Base-by-base conservation (phyloP, 2,329 filamentous ascomycete genomes). In the Colletotrichum neosansevieriae region DNA sequence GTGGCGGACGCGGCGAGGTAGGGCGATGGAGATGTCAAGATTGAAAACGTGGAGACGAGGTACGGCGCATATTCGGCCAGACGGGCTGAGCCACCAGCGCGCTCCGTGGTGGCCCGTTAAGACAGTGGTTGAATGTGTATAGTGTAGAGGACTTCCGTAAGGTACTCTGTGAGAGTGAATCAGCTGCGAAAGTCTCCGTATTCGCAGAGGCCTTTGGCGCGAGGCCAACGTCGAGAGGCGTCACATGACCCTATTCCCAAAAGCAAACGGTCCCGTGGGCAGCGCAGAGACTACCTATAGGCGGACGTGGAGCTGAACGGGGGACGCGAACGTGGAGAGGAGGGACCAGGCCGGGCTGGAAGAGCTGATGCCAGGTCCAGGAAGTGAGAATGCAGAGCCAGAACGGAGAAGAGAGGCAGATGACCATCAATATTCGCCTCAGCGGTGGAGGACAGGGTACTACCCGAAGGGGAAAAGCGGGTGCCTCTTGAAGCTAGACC, bases 11-110 rank as follows among this genome's bases (percentile, higher is more conserved):
- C 54, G 63, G 58, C 58, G 57, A 59, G 57, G 19, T 21, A 45
- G 24, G 58, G 45, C 59, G 19, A 58, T 58, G 63, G 50, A 56
- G 40, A 67, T 50, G 36, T 63, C 38, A 15, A 32, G 38, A 51
- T 67, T 34, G 49, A 56, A 67, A 63, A 67, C 63, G 58, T 67
- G 63, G 63, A 61, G 58, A 66, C 38, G 63, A 67, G 58, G 63
- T 50, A 58, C 63, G 63, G 63, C 63, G 58, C 58, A 67, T 67
- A 63, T 21, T 67, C 63, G 63, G 63, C 63, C 63, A 66, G 63
- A 66, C 63, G 47, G 38, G 60, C 40, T 67, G 50, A 62, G 58
- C 58, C 58, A 67, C 42, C 29, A 19, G n/a, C 21, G 17, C n/a
- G 29, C 32, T 53, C 29, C 32, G 29, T 34, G 50, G 47, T 50